Evolutionary conservation across 805 yeast genomes (phyloP), one percentile per base, ranked within the genome.

Genomic region (Starmerella ratchasimensis): DNA sequence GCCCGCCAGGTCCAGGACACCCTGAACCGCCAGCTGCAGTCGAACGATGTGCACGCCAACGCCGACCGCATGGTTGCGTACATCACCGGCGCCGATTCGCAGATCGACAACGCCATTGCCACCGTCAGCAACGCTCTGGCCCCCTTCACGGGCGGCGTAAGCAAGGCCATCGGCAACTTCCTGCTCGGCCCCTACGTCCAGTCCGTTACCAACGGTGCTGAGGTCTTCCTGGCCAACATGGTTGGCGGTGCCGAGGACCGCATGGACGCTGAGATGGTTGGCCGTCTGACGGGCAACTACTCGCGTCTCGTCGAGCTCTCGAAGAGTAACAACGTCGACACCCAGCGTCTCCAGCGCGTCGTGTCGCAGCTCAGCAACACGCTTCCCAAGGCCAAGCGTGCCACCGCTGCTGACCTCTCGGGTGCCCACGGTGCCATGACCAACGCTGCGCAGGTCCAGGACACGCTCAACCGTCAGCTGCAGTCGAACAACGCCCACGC

Each of bases 1-100:
- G 39, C 36, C 27, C 47, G 31, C 22, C 48, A 45, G 41, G 48
- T 44, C 16, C 37, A 36, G 31, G 40, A 36, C 33, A 41, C 36
- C 24, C 27, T 41, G 22, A 42, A 31, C 41, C 28, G 33, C 25
- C 48, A 34, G 32, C 32, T 46, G 26, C 20, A 32, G 30, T 21
- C 33, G 14, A 20, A 22, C 26, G 38, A 28, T 28, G 26, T 23
- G 10, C 45, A 42, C 39, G 26, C 42, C 18, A 25, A 28, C 29
- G 25, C 22, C 25, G 42, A 21, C 33, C 45, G 44, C 21, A 20
- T 47, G 14, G 33, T 24, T 10, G 47, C 49, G 25, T 47, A 18
- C 44, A 46, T 55, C 31, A 51, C 58, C 23, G 58, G 57, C n/a
- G 47, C 56, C 20, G 59, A 54, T 36, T 52, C 55, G 24, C 58